phyloP scores from a whole-genome alignment of 768 basidiomycete genomes.

The Lactarius hatsudake region DNA sequence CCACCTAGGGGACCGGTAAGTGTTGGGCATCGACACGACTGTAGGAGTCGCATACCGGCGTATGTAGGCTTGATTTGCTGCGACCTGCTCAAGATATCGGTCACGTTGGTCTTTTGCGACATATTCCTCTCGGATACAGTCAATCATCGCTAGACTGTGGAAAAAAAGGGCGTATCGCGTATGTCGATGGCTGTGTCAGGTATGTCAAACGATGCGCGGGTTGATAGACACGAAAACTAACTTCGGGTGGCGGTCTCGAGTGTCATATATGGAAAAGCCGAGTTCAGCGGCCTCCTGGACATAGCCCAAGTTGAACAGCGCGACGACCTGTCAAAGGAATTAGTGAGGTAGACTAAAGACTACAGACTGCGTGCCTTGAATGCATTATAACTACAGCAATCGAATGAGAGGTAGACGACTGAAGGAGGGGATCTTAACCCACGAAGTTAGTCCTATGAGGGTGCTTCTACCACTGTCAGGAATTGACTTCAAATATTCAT shows the following conservation, averaged over 20 bases:
- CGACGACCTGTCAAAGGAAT: slow-evolving; percentile 47
- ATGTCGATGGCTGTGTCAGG: slow-evolving; percentile 54
- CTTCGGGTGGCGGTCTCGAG: slow-evolving; percentile 63
- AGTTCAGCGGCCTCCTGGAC: slow-evolving; percentile 55
- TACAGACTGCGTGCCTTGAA: slow-evolving; percentile 48
- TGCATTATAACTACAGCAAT: slow-evolving; percentile 52
- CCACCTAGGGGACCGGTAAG: slow-evolving; percentile 47
- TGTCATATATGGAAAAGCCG: slow-evolving; percentile 61
- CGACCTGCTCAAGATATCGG: slow-evolving; percentile 54
- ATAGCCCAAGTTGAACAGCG: slow-evolving; percentile 60
- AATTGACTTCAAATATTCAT: slow-evolving; percentile 47
- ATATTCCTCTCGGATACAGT: slow-evolving; percentile 50
- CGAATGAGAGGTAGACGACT: background rate
- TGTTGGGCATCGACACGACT: background rate
- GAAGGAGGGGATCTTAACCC: slow-evolving; percentile 26
- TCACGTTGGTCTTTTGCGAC: slow-evolving; percentile 37
- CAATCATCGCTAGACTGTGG: slow-evolving; percentile 64
- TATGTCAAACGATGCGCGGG: slow-evolving; percentile 6
- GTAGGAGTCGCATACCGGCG: slow-evolving; percentile 44
- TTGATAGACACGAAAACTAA: slow-evolving; percentile 33
- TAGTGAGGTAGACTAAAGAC: background rate
- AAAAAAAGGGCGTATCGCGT: slow-evolving; percentile 67
- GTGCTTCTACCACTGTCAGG: slow-evolving; percentile 46
- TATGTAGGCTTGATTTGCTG: slow-evolving; percentile 58
- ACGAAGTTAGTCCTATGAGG: slow-evolving; percentile 60